Base-by-base conservation (phyloP, 2,329 filamentous ascomycete species). In the Corynespora cassiicola region DNA sequence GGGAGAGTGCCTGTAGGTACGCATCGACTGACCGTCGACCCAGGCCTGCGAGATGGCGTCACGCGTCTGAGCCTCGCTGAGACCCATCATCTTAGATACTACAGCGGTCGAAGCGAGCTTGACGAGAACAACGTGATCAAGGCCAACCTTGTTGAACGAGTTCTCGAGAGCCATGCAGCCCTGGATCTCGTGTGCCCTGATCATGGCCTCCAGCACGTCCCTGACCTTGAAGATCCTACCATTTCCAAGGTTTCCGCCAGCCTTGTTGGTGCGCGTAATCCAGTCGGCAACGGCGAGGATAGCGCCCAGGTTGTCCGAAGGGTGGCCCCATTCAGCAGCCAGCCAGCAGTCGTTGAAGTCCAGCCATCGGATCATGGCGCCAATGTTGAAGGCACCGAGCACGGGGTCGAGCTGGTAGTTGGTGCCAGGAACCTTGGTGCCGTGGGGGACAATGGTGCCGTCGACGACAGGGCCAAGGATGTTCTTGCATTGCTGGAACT, bases 341-440 rank as follows among this genome's bases (percentile, higher is more conserved):
- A 97, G 80, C 94, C 92, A 99, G 83, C 94, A 97, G 81, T 99
- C 94, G 72, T 99, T 99, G 82, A 97, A 99, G 77, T 99, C 94
- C 63, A 99, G 83, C 94, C 94, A 99, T 67, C 94, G 83, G 76
- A 99, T 96, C 86, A 96, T 95, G 63, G 94, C 88, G 61, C 94
- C 94, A 61, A 99, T 97, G 80, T 97, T 97, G 83, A 99, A 97
- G 51, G 94, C 94, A 49, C 87, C 94, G 62, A 92, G 92, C 68
- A 97, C 85, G 24, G 94, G 94, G 70, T 97, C 94, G 57, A 99
- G 85, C 74, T 95, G 86, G 76, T 92, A 97, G 55, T 87, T 84
- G 20, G 94, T 97, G 52, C 94, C 94, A 25, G 88, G 89, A 28
- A 99, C 89, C 67, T 85, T 89, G 61, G 90, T 86, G 54, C 94